A percentile compares a stretch with the other conserved stretches of the same genome.
These are phyloP conservation scores for Tripidium arundinaceum DNA, from an alignment of 202 grass and related monocot genomes.

Conservation along the genomic window DNA sequence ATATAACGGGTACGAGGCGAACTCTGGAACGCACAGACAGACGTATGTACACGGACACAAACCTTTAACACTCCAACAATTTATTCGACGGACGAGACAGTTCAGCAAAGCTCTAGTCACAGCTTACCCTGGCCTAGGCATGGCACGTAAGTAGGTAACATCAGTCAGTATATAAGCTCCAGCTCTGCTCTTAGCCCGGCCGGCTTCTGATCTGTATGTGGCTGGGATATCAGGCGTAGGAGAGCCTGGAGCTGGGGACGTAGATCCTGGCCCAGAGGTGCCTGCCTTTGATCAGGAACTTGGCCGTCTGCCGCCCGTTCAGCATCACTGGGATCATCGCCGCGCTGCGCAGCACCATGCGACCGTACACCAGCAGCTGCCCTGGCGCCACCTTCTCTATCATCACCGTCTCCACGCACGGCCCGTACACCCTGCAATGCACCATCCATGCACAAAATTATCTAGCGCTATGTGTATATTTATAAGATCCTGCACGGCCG, in stretches of 20 bases:
- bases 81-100: slow-evolving; percentile 16
- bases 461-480: neutral
- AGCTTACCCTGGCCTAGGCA: neutral
- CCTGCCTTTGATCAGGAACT: slow-evolving; percentile 52
- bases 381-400: slow-evolving; percentile 43
- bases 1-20: neutral
- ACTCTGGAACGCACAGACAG: neutral
- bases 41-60: neutral
- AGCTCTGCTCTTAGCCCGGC: neutral
- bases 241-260: slow-evolving; percentile 30
- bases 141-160: neutral
- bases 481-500: neutral
- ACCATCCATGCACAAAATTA: neutral
- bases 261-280: slow-evolving; percentile 73
- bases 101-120: slow-evolving; percentile 1
- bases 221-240: neutral
- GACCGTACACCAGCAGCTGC: too few relatives aligned
- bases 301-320: too few relatives aligned
- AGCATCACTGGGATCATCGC: too few relatives aligned
- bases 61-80: neutral
- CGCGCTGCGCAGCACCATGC: too few relatives aligned
- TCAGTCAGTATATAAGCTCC: neutral
- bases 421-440: slow-evolving; percentile 48
- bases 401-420: slow-evolving; percentile 59
- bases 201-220: neutral